Evolutionary conservation across 345 rosid genomes (phyloP).

Genomic region (Eucalyptus camaldulensis): DNA sequence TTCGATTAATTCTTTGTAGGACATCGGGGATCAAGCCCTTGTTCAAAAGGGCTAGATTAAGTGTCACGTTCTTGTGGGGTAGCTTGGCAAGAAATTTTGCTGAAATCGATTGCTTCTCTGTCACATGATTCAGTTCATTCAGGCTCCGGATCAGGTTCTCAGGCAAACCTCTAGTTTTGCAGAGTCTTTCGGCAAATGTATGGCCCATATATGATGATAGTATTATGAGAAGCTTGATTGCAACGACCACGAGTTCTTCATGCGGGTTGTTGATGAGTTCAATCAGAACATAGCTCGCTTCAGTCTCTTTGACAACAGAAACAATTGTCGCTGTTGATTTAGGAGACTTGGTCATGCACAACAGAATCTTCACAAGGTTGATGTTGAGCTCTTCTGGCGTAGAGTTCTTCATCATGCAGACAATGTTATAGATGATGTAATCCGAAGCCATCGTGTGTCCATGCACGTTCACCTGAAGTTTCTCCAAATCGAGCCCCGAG

Average conservation of each 20-base stretch:
- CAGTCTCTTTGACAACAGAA: conserved; percentile 52
- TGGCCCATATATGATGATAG: conserved; percentile 64
- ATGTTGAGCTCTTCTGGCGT: conserved; percentile 58
- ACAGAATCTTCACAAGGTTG: conserved; percentile 56
- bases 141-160: conserved; percentile 44
- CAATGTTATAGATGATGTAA: conserved; percentile 48
- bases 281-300: conserved; percentile 54
- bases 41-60: conserved; percentile 54
- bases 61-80: conserved; percentile 71
- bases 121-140: conserved; percentile 21
- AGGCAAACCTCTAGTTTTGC: conserved; percentile 71
- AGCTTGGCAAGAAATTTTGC: conserved; percentile 64
- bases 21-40: conserved; percentile 38
- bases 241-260: conserved; percentile 52
- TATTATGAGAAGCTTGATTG: conserved; percentile 49
- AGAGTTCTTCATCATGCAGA: conserved; percentile 62
- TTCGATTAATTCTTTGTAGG: conserved; percentile 36
- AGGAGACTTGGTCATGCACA: conserved; percentile 52
- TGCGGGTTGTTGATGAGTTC: conserved; percentile 71
- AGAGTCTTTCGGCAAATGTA: conserved; percentile 54
- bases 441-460: conserved; percentile 67
- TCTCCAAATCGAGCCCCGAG: conserved; percentile 52
- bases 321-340: conserved; percentile 37
- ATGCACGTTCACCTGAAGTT: conserved; percentile 33
- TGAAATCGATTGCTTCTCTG: conserved; percentile 72